Percentiles rank a stretch among this genome's conserved stretches.
Conservation (phyloP, 75 land plant species). For the Pinus albicaulis region DNA sequence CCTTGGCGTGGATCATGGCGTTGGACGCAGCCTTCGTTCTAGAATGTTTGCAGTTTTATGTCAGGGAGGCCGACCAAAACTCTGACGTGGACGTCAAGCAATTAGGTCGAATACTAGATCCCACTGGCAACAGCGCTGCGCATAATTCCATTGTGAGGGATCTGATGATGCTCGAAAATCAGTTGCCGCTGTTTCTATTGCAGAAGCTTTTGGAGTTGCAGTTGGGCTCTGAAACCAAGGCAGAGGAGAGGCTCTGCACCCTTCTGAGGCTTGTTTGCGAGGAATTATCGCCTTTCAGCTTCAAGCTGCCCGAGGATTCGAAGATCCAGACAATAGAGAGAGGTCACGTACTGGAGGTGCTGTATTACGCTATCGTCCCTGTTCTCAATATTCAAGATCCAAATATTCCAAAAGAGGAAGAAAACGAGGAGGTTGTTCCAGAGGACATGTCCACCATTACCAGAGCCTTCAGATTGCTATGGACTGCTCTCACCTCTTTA, state of each 20-base stretch:
- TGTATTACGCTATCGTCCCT: neutral
- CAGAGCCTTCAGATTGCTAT: neutral
- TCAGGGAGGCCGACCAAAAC: neutral
- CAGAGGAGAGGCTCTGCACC: no score
- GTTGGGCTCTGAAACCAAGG: no score
- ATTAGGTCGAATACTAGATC: neutral
- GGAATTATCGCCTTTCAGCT: neutral
- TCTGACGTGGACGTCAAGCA: neutral
- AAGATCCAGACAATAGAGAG: neutral
- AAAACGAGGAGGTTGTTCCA: neutral
- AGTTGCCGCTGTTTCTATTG: no score
- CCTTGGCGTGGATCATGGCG: conserved; percentile 7
- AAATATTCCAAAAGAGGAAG: neutral
- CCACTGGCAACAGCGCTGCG: neutral
- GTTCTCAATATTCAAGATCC: neutral
- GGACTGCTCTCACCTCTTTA: neutral
- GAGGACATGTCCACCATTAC: neutral
- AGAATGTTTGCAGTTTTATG: neutral
- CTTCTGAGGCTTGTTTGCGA: neutral
- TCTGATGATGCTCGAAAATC: no score
- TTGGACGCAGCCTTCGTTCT: neutral
- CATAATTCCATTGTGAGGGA: neutral
- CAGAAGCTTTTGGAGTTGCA: no score
- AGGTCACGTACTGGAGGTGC: neutral
- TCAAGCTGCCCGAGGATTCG: neutral